Percentiles rank a stretch among this genome's conserved stretches.
These are phyloP conservation scores for Nothopassalora personata DNA, from an alignment of 2,329 filamentous ascomycete genomes.

Conservation along the genomic window DNA sequence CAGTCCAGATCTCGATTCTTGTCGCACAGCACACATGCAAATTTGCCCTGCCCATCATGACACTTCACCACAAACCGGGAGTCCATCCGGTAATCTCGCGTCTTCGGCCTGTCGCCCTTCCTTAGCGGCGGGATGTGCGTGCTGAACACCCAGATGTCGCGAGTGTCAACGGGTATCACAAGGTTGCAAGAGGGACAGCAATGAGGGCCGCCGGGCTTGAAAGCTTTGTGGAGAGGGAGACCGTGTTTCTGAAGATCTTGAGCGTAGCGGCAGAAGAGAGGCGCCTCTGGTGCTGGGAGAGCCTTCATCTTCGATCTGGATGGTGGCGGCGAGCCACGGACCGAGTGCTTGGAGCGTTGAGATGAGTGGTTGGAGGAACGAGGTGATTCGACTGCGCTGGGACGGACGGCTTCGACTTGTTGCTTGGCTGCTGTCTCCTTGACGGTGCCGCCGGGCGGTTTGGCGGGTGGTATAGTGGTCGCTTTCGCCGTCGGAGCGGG, in stretches of 20 bases:
- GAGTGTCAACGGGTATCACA: constrained; percentile 20
- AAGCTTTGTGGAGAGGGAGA: constrained; percentile 14
- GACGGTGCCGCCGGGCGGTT: background rate
- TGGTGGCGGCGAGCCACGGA: constrained; percentile 5
- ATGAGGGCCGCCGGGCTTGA: constrained; percentile 13
- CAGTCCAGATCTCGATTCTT: constrained; percentile 17
- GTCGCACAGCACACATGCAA: constrained; percentile 23
- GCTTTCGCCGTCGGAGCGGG: background rate
- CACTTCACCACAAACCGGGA: constrained; percentile 22
- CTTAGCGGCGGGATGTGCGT: constrained; percentile 7
- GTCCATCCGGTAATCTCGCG: constrained; percentile 19
- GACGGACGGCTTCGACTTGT: background rate
- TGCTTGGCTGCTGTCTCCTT: background rate
- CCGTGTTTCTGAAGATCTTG: constrained; percentile 12
- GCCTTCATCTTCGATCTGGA: constrained; percentile 8
- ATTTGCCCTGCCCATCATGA: constrained; percentile 18
- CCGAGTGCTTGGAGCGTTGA: background rate
- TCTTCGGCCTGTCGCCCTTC: constrained; percentile 2
- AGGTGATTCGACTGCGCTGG: background rate
- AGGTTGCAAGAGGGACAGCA: constrained; percentile 21
- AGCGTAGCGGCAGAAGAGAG: constrained; percentile 18
- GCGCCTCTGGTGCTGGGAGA: constrained; percentile 9
- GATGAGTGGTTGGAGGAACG: background rate
- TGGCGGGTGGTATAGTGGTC: background rate
- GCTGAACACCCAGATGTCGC: constrained; percentile 22